These are phyloP conservation scores for Lathyrus oleraceus DNA, from an alignment of 306 rosid species.

Conservation along the genomic window DNA sequence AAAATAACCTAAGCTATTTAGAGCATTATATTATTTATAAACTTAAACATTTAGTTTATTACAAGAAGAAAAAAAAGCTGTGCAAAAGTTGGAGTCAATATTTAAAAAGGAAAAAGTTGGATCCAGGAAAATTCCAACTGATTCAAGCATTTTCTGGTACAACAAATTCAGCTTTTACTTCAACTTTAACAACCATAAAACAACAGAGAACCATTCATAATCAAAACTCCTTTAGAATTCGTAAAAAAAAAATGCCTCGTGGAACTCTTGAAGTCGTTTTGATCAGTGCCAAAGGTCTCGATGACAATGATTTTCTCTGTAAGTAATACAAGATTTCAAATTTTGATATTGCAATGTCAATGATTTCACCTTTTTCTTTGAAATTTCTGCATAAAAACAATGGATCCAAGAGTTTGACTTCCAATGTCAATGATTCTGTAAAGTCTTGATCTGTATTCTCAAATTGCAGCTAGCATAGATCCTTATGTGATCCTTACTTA, in stretches of 20 bases:
- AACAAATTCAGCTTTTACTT: conserved; percentile 1
- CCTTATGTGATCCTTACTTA: conserved; percentile 51
- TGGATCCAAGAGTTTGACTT: conserved; percentile 21
- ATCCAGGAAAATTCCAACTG: conserved; percentile 9
- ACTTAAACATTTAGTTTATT: neutral
- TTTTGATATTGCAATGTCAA: too few relatives aligned
- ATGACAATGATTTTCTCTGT: conserved; percentile 45
- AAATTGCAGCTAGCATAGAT: conserved; percentile 43
- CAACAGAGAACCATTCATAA: neutral
- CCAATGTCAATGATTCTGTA: too few relatives aligned
- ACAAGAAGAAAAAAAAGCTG: neutral
- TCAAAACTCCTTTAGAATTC: neutral
- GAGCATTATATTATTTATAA: neutral
- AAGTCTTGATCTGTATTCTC: conserved; percentile 17
- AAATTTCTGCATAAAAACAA: conserved; percentile 10
- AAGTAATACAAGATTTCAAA: neutral
- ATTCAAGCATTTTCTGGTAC: conserved; percentile 11
- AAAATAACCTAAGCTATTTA: neutral
- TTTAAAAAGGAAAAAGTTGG: conserved; percentile 17
- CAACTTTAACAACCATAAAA: too few relatives aligned
- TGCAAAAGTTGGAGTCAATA: neutral
- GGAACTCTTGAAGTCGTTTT: conserved; percentile 58
- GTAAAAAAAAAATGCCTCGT: conserved; percentile 43
- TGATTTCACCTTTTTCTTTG: neutral
- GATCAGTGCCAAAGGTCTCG: conserved; percentile 49